phyloP scores from a whole-genome alignment of 2,329 filamentous ascomycete species.

The Beauveria varroae region DNA sequence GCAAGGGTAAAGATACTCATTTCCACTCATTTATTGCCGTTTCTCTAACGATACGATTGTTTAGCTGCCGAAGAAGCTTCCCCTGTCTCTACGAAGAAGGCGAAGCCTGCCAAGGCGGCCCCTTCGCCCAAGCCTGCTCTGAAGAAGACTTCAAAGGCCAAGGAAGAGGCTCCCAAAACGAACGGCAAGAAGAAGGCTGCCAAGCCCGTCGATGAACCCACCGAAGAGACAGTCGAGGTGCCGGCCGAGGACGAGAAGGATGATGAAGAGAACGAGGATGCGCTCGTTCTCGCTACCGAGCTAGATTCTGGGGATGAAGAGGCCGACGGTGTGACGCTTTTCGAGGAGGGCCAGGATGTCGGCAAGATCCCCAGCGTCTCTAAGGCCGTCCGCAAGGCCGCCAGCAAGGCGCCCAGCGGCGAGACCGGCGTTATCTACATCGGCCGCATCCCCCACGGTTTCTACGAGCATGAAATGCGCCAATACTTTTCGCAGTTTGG shows the following conservation, averaged over 20 bases:
- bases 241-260: constrained; percentile 19
- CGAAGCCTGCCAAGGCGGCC: constrained; percentile 18
- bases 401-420: constrained; percentile 30
- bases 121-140: constrained; percentile 18
- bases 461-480: constrained; percentile 94
- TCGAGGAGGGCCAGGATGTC: constrained; percentile 42
- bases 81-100: constrained; percentile 37
- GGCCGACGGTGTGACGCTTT: constrained; percentile 27
- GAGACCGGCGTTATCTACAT: constrained; percentile 80
- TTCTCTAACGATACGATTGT: constrained; percentile 17
- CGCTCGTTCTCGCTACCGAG: constrained; percentile 35
- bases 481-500: constrained; percentile 94
- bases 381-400: constrained; percentile 36
- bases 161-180: constrained; percentile 22
- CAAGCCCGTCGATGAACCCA: constrained; percentile 17
- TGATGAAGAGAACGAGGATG: constrained; percentile 32
- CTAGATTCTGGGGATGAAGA: constrained; percentile 38
- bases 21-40: background rate
- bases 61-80: constrained; percentile 38
- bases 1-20: constrained; percentile 27
- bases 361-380: constrained; percentile 43
- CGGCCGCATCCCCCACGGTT: constrained; percentile 83
- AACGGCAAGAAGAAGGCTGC: constrained; percentile 15
- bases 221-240: constrained; percentile 17
- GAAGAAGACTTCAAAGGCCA: constrained; percentile 24